phyloP scores from a whole-genome alignment of 2,329 filamentous ascomycete species.

The Volutella citrinella region DNA sequence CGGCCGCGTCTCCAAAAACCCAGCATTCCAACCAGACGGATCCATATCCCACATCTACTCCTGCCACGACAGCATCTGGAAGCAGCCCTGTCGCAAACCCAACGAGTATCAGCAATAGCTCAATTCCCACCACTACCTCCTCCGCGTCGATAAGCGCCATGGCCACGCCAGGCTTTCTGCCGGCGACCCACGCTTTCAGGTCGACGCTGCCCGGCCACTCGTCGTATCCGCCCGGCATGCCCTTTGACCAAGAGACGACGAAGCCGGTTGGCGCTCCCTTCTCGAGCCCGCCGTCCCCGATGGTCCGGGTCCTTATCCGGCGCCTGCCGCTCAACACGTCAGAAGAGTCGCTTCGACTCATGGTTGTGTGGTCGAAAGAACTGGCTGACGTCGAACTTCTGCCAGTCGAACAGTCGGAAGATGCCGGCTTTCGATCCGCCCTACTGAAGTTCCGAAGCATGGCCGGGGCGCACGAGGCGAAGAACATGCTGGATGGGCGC shows the following conservation, averaged over 20 bases:
- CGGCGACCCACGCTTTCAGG: constrained; percentile 38
- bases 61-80: too few relatives aligned
- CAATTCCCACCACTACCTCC: constrained; percentile 5
- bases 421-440: constrained; percentile 49
- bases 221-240: constrained; percentile 32
- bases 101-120: constrained; percentile 15
- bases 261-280: constrained; percentile 40
- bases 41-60: constrained; percentile 28
- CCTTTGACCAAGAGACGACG: constrained; percentile 39
- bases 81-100: too few relatives aligned
- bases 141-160: constrained; percentile 30
- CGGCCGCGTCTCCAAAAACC: constrained; percentile 22
- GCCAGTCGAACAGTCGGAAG: constrained; percentile 45
- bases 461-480: constrained; percentile 54
- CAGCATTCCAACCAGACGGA: constrained; percentile 29
- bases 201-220: constrained; percentile 29
- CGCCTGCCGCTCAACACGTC: constrained; percentile 52
- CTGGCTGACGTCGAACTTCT: constrained; percentile 50
- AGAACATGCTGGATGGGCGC: constrained; percentile 56
- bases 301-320: constrained; percentile 48
- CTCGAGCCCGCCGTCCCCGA: constrained; percentile 31
- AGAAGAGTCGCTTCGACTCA: constrained; percentile 51
- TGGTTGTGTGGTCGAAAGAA: constrained; percentile 59
- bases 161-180: constrained; percentile 43
- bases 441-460: constrained; percentile 51